Evolutionary conservation across 2,329 filamentous ascomycete genomes (phyloP), one percentile per base, ranked within the genome.

Genomic region (Grosmannia huntii): DNA sequence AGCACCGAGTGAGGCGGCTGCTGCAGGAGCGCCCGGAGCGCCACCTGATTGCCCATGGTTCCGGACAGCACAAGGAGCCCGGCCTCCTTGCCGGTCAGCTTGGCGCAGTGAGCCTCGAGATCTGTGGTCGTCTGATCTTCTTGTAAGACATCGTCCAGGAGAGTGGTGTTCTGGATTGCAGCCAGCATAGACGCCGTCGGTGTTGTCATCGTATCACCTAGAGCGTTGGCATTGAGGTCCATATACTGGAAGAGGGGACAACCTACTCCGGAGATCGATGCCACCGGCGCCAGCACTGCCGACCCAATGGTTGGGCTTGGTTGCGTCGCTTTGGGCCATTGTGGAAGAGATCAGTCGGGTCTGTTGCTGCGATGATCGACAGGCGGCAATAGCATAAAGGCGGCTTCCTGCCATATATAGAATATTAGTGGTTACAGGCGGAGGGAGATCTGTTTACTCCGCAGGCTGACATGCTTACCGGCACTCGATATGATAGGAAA

Each of bases 41-140:
- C 85, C 21, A 96, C 76, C 69, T 96, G 90, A 72, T 96, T 96
- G 48, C 90, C 90, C 90, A 96, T 96, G 5, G 91, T 96, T 4
- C 92, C 92, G 0, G 89, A 94, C 60, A 95, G 77, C 58, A 96
- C 89, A 57, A 96, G 84, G 5, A 96, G 76, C 0, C 82, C 87
- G 9, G 83, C 83, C 66, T 90, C 85, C 65, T 95, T 90, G 64
- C 83, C 83, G 0, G 89, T 82, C 4, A 95, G 78, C 36, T 78
- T 68, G 21, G 90, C 89, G 51, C 95, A 78, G 68, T 87, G 85
- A 52, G 78, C 72, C 70, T 96, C 88, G 48, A 97, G 82, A 27
- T 81, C 77, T 55, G 80, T 83, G 1, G 92, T 96, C 0, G 86
- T 90, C 0, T 81, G 76, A 66, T 96, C 90, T 71, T 95, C 90